Evolutionary conservation across 2,329 filamentous ascomycete species (phyloP).

Genomic region (Lasiodiplodia citricola): DNA sequence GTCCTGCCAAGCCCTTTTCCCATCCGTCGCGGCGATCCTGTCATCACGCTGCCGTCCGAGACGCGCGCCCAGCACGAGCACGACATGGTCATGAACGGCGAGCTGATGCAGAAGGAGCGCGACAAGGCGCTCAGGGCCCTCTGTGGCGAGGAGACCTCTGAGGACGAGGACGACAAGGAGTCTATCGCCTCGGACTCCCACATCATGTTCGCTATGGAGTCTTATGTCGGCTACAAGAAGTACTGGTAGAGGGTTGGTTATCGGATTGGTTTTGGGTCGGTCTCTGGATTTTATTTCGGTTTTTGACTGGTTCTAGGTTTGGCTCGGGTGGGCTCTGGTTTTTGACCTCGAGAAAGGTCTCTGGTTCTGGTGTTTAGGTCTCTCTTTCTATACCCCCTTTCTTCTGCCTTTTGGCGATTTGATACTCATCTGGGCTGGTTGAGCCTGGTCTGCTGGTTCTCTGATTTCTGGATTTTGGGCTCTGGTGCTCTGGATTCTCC

Average conservation of each 20-base stretch:
- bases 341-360: not conserved
- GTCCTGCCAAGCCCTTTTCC: not conserved
- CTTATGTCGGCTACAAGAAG: not conserved
- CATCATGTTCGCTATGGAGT: not conserved
- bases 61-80: constrained; percentile 7
- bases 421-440: too few relatives aligned
- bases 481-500: too few relatives aligned
- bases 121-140: constrained; percentile 4
- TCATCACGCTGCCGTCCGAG: not conserved
- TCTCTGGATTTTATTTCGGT: too few relatives aligned
- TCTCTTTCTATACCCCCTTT: too few relatives aligned
- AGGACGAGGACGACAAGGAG: not conserved
- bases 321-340: not conserved
- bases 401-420: too few relatives aligned
- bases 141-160: not conserved
- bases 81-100: constrained; percentile 1
- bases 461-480: too few relatives aligned
- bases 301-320: too few relatives aligned
- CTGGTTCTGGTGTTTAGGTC: not conserved
- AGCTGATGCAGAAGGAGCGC: not conserved
- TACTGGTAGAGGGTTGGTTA: not conserved
- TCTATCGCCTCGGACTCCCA: not conserved
- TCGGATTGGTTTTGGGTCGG: not conserved
- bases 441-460: too few relatives aligned
- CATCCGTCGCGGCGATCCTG: too few relatives aligned